Evolutionary conservation across 768 basidiomycete species (phyloP).

Genomic region (Stropharia rugosoannulata): DNA sequence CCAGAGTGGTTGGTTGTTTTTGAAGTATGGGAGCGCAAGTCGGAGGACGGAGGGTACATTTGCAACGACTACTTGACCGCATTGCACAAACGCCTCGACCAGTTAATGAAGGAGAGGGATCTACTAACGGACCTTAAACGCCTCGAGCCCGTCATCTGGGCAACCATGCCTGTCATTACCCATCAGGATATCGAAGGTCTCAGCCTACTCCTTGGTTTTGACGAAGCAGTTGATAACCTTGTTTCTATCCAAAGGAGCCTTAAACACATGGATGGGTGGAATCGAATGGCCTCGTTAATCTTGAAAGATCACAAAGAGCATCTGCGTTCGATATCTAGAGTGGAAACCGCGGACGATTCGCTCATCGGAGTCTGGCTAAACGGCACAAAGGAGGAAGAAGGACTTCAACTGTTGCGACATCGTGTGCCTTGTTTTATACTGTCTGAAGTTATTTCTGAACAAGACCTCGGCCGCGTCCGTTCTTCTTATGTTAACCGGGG

Average conservation of each 20-base stretch:
- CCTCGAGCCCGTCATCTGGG: too few relatives aligned
- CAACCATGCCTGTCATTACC: not conserved
- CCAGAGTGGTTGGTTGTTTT: not conserved
- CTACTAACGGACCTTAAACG: too few relatives aligned
- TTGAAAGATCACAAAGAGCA: not conserved
- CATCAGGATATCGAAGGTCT: not conserved
- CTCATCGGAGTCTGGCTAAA: constrained; percentile 4
- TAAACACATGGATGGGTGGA: constrained; percentile 3
- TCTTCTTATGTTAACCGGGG: too few relatives aligned
- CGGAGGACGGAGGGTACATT: not conserved
- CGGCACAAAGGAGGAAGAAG: too few relatives aligned
- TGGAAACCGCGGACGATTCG: not conserved
- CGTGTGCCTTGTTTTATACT: too few relatives aligned
- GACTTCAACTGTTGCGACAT: too few relatives aligned
- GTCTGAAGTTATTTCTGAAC: too few relatives aligned
- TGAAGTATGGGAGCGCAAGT: not conserved
- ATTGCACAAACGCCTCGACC: not conserved
- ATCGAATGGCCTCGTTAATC: not conserved
- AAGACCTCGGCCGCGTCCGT: too few relatives aligned
- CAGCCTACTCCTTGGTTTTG: not conserved
- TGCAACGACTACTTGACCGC: not conserved
- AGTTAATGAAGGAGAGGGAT: too few relatives aligned
- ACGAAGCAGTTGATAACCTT: not conserved
- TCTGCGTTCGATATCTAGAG: not conserved
- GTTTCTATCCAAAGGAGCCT: not conserved